A percentile compares a stretch with the other conserved stretches of the same genome.
phyloP scores from a whole-genome alignment of 768 basidiomycete species.

The Hydnum rufescens region DNA sequence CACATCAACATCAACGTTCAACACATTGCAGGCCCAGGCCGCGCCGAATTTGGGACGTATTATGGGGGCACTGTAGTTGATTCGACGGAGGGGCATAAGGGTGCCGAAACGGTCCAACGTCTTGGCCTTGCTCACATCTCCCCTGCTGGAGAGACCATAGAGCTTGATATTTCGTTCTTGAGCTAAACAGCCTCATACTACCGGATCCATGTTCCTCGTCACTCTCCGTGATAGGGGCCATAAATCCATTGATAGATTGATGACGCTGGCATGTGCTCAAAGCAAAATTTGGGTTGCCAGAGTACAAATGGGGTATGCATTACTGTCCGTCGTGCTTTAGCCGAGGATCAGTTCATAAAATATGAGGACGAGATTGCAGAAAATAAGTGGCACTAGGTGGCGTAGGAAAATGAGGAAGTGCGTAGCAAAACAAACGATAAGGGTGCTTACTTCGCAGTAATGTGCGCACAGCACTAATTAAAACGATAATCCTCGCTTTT shows the following conservation, averaged over 20 bases:
- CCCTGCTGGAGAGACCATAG: too few relatives aligned
- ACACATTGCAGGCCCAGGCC: too few relatives aligned
- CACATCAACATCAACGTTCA: too few relatives aligned
- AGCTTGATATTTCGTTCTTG: neutral
- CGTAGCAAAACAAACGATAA: constrained; percentile 8
- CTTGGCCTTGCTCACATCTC: too few relatives aligned
- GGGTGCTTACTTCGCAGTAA: constrained; percentile 80
- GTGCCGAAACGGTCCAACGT: too few relatives aligned
- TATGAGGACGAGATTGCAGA: constrained; percentile 69
- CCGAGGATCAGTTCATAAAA: constrained; percentile 65
- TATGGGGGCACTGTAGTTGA: too few relatives aligned
- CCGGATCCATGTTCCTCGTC: neutral
- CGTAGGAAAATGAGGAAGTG: constrained; percentile 6
- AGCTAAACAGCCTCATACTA: neutral
- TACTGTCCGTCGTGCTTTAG: neutral
- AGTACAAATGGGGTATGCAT: neutral
- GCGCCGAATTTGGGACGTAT: too few relatives aligned
- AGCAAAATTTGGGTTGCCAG: neutral
- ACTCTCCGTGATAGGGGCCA: neutral
- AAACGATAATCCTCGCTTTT: constrained; percentile 72
- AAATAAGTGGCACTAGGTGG: constrained; percentile 88
- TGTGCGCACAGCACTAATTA: constrained; percentile 89
- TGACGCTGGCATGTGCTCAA: too few relatives aligned
- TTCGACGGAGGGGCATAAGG: too few relatives aligned
- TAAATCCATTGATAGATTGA: neutral